phyloP scores from a whole-genome alignment of 768 basidiomycete species.

The Rubroboletus satanas region DNA sequence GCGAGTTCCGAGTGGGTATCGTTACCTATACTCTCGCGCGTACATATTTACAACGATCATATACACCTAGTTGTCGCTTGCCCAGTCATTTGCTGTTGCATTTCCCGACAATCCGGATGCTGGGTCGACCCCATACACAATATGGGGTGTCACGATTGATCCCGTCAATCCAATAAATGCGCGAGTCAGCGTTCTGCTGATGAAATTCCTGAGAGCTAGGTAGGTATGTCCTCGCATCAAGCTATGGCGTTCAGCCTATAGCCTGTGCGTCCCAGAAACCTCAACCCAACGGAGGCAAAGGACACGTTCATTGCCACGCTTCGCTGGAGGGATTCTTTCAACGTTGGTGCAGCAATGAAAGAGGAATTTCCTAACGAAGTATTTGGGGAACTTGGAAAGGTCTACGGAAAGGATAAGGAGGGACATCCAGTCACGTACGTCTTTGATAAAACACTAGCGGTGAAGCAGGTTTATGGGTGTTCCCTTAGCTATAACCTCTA shows the following conservation, averaged over 20 bases:
- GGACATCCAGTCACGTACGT: conserved; percentile 66
- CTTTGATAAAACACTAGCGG: background rate
- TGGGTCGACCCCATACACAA: conserved; percentile 44
- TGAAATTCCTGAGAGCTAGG: conserved; percentile 83
- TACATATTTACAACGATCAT: background rate
- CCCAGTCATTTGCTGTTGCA: conserved; percentile 53
- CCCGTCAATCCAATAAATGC: conserved; percentile 55
- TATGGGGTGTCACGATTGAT: conserved; percentile 75
- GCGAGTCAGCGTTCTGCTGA: conserved; percentile 66
- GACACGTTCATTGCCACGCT: conserved; percentile 69
- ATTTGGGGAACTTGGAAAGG: conserved; percentile 60
- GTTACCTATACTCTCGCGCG: background rate
- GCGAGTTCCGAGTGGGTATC: conserved; percentile 57
- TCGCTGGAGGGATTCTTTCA: conserved; percentile 66
- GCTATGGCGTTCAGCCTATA: background rate
- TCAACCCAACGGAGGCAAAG: conserved; percentile 50
- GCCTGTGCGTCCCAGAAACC: conserved; percentile 37
- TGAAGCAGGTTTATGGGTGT: background rate
- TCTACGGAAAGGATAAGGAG: conserved; percentile 67
- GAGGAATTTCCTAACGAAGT: conserved; percentile 61
- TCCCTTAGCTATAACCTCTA: conserved; percentile 69
- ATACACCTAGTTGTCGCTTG: conserved; percentile 36
- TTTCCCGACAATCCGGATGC: conserved; percentile 57
- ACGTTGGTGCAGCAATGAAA: conserved; percentile 54
- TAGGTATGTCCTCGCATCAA: conserved; percentile 20